These are phyloP conservation scores for Hypericum androsaemum DNA, from an alignment of 345 rosid species.

Conservation along the genomic window DNA sequence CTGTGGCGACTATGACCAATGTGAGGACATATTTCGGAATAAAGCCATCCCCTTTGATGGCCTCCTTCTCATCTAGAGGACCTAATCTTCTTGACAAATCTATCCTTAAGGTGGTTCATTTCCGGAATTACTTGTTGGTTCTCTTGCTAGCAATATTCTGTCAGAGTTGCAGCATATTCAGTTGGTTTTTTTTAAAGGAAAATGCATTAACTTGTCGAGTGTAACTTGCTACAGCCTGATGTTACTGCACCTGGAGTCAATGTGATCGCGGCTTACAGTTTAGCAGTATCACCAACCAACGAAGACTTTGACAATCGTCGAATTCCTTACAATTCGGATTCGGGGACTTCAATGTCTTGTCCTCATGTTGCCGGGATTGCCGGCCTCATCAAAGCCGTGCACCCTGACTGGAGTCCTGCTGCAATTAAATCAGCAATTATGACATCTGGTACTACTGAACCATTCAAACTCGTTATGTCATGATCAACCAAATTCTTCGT, in stretches of 20 bases:
- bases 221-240: slow-evolving; percentile 1
- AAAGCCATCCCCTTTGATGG: too few species aligned
- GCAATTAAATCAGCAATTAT: neutral
- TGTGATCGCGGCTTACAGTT: neutral
- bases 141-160: too few species aligned
- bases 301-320: too few species aligned
- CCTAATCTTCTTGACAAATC: neutral
- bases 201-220: slow-evolving; percentile 10
- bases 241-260: slow-evolving; percentile 1
- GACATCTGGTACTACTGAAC: neutral
- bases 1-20: slow-evolving; percentile 4
- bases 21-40: neutral
- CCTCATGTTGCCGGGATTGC: neutral
- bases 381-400: neutral
- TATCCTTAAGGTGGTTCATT: neutral
- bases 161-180: slow-evolving; percentile 14
- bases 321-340: neutral
- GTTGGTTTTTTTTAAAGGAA: slow-evolving; percentile 19
- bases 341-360: neutral
- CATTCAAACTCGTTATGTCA: neutral
- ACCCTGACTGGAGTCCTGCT: neutral
- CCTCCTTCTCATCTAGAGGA: too few species aligned
- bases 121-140: too few species aligned
- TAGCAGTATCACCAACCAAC: neutral
- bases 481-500: neutral